A percentile compares a stretch with the other conserved stretches of the same genome.
phyloP scores from a whole-genome alignment of 2,329 filamentous ascomycete species.

The Talaromyces islandicus region DNA sequence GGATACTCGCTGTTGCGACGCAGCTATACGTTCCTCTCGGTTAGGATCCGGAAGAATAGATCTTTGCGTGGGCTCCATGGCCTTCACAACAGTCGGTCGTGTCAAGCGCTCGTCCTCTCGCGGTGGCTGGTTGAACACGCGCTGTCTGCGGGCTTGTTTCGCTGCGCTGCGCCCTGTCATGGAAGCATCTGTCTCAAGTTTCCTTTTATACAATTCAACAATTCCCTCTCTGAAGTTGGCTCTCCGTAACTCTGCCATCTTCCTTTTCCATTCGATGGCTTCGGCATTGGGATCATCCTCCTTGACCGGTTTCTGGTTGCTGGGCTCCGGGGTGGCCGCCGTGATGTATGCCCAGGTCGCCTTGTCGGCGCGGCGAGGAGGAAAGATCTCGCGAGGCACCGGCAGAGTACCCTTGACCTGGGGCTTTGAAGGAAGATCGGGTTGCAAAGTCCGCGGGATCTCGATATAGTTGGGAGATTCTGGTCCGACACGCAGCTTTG shows the following conservation, averaged over 20 bases:
- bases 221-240: slow-evolving; percentile 68
- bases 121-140: slow-evolving; percentile 57
- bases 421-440: slow-evolving; percentile 46
- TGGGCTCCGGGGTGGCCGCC: slow-evolving; percentile 53
- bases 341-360: slow-evolving; percentile 55
- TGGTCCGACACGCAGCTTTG: slow-evolving; percentile 46
- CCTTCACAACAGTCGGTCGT: slow-evolving; percentile 56
- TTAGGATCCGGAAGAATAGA: slow-evolving; percentile 56
- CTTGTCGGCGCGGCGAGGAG: slow-evolving; percentile 55
- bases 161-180: slow-evolving; percentile 37
- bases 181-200: slow-evolving; percentile 40
- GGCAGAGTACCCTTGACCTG: slow-evolving; percentile 72
- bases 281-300: slow-evolving; percentile 40
- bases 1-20: slow-evolving; percentile 32
- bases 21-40: slow-evolving; percentile 51
- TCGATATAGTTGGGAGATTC: slow-evolving; percentile 86
- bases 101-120: slow-evolving; percentile 73
- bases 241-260: slow-evolving; percentile 67
- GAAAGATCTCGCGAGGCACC: slow-evolving; percentile 75
- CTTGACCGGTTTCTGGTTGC: slow-evolving; percentile 24
- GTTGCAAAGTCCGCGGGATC: slow-evolving; percentile 70
- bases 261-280: slow-evolving; percentile 60
- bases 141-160: slow-evolving; percentile 47
- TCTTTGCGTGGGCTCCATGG: slow-evolving; percentile 45
- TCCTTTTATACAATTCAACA: slow-evolving; percentile 61